phyloP scores from a whole-genome alignment of 306 rosid genomes.

The Canavalia ensiformis region DNA sequence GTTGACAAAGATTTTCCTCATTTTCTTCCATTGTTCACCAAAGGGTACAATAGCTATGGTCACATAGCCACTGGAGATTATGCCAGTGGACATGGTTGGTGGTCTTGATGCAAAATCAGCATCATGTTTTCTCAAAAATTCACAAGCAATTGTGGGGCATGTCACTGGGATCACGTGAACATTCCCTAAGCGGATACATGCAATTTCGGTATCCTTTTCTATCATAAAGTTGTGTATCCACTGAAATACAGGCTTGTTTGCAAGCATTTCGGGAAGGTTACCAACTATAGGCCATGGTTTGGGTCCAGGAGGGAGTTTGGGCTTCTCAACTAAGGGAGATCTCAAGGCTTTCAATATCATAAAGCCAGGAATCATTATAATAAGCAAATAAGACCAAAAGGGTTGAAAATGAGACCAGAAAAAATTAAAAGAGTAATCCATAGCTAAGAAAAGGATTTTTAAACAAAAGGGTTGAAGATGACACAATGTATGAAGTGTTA shows the following conservation, averaged over 20 bases:
- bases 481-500: too few species aligned
- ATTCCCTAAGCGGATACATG: conserved; percentile 13
- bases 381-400: background rate
- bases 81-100: background rate
- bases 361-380: background rate
- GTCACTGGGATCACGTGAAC: conserved; percentile 12
- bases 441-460: background rate
- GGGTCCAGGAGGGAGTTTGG: conserved; percentile 6
- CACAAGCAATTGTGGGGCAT: background rate
- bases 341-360: background rate
- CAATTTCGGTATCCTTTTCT: conserved; percentile 9
- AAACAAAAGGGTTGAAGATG: too few species aligned
- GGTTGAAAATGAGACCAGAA: background rate
- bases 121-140: conserved; percentile 39
- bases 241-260: conserved; percentile 27
- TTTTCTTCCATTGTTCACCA: conserved; percentile 40
- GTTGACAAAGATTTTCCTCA: conserved; percentile 37
- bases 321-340: background rate
- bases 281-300: conserved; percentile 32
- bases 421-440: background rate
- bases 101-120: conserved; percentile 47
- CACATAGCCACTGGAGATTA: conserved; percentile 28
- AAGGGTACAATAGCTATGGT: background rate
- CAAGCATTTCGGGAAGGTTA: conserved; percentile 41
- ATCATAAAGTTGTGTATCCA: conserved; percentile 20